Base-by-base conservation (phyloP, 305 asterid species). In the Ajuga reptans region DNA sequence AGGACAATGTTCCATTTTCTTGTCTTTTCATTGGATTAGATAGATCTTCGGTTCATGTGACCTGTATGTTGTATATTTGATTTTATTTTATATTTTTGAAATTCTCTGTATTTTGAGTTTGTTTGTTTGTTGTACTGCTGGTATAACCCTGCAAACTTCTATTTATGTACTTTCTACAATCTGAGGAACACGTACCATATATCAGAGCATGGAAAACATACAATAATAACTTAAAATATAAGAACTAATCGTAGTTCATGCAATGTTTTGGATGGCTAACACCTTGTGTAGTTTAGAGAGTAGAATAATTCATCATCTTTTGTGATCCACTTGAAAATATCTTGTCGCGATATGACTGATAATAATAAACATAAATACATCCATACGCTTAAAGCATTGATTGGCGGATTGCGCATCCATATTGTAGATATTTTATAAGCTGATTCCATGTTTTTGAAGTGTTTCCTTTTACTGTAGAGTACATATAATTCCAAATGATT, bases 1-100 rank as follows among this genome's bases (percentile, higher is more conserved):
- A 53, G 34, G 61, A 66, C 71, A 55, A 45, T 45, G 14, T 72
- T 31, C 31, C 54, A 5, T 45, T 34, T 66, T 27, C 57, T 66
- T 33, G 24, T 37, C 27, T 47, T 27, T 9, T 41, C 46, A 7
- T 52, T 46, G 61, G 69, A 37, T 54, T 45, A 54, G 68, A 52
- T 55, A 49, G 43, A 14, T 47, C 41, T 29, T 34, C 1, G 18
- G 69, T 39, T 37, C 33, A 50, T 62, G 18, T 24, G 59, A 47
- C 47, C 29, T 6, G 15, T 17, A 47, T 11, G 33, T 16, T 9
- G 24, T 27, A 34, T 16, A 16, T 33, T 33, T 63, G 57, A 42
- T 54, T 24, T 0, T 21, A 21, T 21, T n/a, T n/a, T 52, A 15
- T 73, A 15, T 68, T 29, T 63, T 54, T 9, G 50, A 4, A 17